phyloP scores from a whole-genome alignment of 768 basidiomycete species.

The Hericium coralloides region DNA sequence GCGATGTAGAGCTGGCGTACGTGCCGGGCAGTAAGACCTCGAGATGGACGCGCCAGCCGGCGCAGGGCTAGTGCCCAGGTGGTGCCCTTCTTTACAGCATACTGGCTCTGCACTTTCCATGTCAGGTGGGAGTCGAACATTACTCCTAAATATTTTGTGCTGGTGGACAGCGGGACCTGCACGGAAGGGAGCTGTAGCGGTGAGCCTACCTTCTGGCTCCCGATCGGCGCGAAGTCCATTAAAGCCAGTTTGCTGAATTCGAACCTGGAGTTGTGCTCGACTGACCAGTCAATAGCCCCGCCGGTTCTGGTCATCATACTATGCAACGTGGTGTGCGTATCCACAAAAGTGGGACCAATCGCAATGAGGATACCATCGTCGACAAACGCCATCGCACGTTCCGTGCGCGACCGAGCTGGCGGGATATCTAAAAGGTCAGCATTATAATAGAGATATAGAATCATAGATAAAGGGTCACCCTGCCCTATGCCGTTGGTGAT shows the following conservation, averaged over 20 bases:
- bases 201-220: rapidly evolving
- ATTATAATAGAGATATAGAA: constrained; percentile 17
- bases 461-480: constrained; percentile 18
- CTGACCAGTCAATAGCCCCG: not conserved
- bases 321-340: not conserved
- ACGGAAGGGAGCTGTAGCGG: not conserved
- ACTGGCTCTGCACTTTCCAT: not conserved
- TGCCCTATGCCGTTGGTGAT: constrained; percentile 15
- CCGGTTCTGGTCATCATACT: not conserved
- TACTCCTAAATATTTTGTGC: not conserved
- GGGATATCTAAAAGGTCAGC: constrained; percentile 14
- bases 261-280: not conserved
- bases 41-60: not conserved
- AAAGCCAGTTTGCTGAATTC: constrained; percentile 1
- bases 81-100: not conserved
- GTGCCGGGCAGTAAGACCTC: not conserved
- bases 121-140: not conserved
- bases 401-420: not conserved
- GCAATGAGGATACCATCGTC: constrained; percentile 15
- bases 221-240: not conserved
- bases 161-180: rapidly evolving
- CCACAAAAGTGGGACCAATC: constrained; percentile 13
- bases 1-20: constrained; percentile 11
- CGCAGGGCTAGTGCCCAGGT: not conserved
- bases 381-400: not conserved